Percentiles rank a stretch among this genome's conserved stretches.
phyloP scores from a whole-genome alignment of 352 stramenopile species.

The Phytopythium kandeliae region DNA sequence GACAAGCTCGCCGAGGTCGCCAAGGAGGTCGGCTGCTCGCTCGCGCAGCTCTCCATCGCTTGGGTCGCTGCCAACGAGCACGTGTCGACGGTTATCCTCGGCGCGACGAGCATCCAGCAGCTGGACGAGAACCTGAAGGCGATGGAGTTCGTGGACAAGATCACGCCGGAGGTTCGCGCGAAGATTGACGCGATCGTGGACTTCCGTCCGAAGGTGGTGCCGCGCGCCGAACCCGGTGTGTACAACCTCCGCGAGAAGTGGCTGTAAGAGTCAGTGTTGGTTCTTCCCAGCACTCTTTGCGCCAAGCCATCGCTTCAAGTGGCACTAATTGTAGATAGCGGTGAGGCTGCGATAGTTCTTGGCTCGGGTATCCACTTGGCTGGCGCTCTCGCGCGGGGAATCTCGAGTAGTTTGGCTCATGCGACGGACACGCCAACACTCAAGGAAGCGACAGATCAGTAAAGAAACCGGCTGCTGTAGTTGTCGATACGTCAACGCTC shows the following conservation, averaged over 20 bases:
- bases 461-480: no score
- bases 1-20: slow-evolving; percentile 31
- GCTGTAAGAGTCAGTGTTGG: slow-evolving; percentile 11
- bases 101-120: slow-evolving; percentile 42
- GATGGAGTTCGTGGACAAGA: slow-evolving; percentile 42
- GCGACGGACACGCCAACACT: no score
- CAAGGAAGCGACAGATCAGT: no score
- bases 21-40: slow-evolving; percentile 40
- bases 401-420: no score
- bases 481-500: no score
- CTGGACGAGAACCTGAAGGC: slow-evolving; percentile 62
- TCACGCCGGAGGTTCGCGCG: slow-evolving; percentile 50
- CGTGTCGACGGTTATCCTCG: slow-evolving; percentile 46
- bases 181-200: slow-evolving; percentile 60
- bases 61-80: slow-evolving; percentile 47
- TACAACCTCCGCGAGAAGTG: slow-evolving; percentile 28
- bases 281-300: background rate
- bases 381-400: no score
- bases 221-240: slow-evolving; percentile 21
- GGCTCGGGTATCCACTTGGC: background rate
- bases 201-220: slow-evolving; percentile 27
- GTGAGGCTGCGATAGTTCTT: no score
- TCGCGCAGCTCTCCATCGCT: slow-evolving; percentile 46
- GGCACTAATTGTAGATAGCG: no score
- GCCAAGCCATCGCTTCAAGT: background rate